Percentiles rank a stretch among this genome's conserved stretches.
Evolutionary conservation across 2,329 filamentous ascomycete genomes (phyloP).

Genomic region (Xylariaceae sp.): DNA sequence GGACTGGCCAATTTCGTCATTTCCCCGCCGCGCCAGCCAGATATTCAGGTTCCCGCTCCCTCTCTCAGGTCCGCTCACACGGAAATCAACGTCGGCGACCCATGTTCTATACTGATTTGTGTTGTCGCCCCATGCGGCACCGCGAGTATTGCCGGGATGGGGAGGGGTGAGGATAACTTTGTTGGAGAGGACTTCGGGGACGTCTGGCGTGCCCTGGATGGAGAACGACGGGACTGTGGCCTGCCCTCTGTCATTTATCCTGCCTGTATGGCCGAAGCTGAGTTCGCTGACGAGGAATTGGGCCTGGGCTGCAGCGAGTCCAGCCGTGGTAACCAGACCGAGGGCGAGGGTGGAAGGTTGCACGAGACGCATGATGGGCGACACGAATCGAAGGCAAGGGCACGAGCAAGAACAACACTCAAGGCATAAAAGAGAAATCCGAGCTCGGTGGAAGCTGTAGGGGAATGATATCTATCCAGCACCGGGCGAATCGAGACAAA

Average conservation of each 20-base stretch:
- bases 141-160: conserved; percentile 79
- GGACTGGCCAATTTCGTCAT: conserved; percentile 61
- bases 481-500: conserved; percentile 7
- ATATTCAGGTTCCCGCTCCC: conserved; percentile 88
- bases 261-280: conserved; percentile 71
- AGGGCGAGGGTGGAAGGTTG: conserved; percentile 37
- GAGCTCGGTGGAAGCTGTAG: conserved; percentile 7
- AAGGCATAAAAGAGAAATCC: background rate
- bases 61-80: conserved; percentile 79
- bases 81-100: conserved; percentile 82
- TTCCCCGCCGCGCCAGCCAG: conserved; percentile 78
- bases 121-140: conserved; percentile 75
- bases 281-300: conserved; percentile 69
- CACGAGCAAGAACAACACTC: conserved; percentile 4
- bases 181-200: conserved; percentile 74
- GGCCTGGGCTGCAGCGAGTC: conserved; percentile 45
- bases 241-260: conserved; percentile 62
- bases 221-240: conserved; percentile 53
- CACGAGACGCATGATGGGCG: conserved; percentile 43
- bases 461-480: conserved; percentile 12
- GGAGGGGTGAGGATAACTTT: conserved; percentile 89
- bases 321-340: conserved; percentile 42
- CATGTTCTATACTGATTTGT: conserved; percentile 65
- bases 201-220: conserved; percentile 51
- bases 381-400: conserved; percentile 9